phyloP scores from a whole-genome alignment of 768 basidiomycete species.

The Leccinum truebloodii region DNA sequence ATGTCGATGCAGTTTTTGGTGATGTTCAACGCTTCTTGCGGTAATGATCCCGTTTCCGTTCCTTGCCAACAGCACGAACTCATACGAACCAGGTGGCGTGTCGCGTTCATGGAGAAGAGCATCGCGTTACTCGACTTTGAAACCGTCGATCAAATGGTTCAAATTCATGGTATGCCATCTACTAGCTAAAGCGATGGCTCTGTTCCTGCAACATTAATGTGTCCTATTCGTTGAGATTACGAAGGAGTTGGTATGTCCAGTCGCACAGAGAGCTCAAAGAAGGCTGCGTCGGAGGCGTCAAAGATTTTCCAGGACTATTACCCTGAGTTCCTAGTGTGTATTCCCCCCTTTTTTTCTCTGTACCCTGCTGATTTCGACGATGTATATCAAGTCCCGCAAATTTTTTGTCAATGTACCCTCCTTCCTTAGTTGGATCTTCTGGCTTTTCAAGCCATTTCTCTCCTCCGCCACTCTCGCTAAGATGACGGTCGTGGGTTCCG shows the following conservation, averaged over 20 bases:
- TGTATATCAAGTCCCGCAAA: conserved; percentile 56
- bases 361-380: neutral
- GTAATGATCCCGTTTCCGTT: conserved; percentile 34
- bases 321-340: conserved; percentile 68
- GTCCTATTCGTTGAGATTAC: conserved; percentile 53
- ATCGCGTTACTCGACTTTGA: conserved; percentile 67
- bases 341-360: conserved; percentile 17
- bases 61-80: conserved; percentile 3
- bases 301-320: conserved; percentile 77
- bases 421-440: conserved; percentile 79
- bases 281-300: conserved; percentile 71
- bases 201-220: neutral
- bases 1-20: conserved; percentile 71
- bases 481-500: conserved; percentile 75
- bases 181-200: too few species aligned
- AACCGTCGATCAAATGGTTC: conserved; percentile 69
- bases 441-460: conserved; percentile 76
- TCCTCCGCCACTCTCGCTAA: conserved; percentile 75
- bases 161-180: conserved; percentile 60
- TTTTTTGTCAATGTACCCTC: conserved; percentile 83
- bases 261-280: conserved; percentile 74
- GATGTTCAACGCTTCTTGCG: conserved; percentile 76
- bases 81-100: conserved; percentile 60
- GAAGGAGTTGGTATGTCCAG: conserved; percentile 66
- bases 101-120: conserved; percentile 73